A percentile compares a stretch with the other conserved stretches of the same genome.
Conservation (phyloP, 805 yeast genomes). For the Kluyveromyces siamensis region DNA sequence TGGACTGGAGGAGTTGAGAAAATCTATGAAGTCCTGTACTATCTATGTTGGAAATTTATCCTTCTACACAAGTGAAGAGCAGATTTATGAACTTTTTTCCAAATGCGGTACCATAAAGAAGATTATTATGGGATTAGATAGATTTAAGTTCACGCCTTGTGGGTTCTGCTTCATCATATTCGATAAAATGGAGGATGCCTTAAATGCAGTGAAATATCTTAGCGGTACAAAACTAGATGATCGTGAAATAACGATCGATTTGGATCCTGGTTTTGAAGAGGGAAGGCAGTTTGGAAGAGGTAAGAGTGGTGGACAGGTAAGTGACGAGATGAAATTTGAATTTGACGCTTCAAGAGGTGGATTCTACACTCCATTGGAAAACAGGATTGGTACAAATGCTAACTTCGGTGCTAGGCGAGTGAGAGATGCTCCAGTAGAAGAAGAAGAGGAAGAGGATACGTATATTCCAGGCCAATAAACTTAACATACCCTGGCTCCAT, state of each 20-base stretch:
- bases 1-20: constrained; percentile 55
- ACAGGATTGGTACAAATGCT: constrained; percentile 17
- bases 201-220: constrained; percentile 74
- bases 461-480: constrained; percentile 6
- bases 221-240: constrained; percentile 81
- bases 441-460: constrained; percentile 9
- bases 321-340: constrained; percentile 53
- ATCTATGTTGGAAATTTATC: constrained; percentile 88
- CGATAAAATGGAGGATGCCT: constrained; percentile 56
- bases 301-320: constrained; percentile 81
- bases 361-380: constrained; percentile 32
- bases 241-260: constrained; percentile 69
- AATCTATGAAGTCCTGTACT: constrained; percentile 60
- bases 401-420: constrained; percentile 28
- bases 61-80: constrained; percentile 91
- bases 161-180: constrained; percentile 93
- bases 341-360: constrained; percentile 42
- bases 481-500: not conserved
- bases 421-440: constrained; percentile 16
- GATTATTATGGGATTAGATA: constrained; percentile 90
- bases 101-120: constrained; percentile 71
- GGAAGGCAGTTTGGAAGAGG: constrained; percentile 97
- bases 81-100: constrained; percentile 76
- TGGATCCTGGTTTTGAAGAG: constrained; percentile 93
- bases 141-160: constrained; percentile 87